Percentiles rank a stretch among this genome's conserved stretches.
phyloP scores from a whole-genome alignment of 1,284 basidiomycete genomes.

The Vanrija pseudolonga region DNA sequence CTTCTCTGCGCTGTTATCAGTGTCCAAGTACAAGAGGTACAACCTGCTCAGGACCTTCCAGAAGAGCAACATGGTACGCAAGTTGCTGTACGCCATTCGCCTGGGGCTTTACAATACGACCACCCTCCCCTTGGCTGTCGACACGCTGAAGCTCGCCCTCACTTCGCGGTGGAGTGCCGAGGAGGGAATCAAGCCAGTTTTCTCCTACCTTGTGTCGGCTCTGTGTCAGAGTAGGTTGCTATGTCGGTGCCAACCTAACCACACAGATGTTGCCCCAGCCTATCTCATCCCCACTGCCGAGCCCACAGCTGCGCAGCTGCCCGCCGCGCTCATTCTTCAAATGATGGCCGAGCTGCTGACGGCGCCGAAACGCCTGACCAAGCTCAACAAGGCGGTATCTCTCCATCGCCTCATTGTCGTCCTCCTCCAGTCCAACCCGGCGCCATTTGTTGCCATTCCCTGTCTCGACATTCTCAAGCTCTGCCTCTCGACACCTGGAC shows the following conservation, averaged over 20 bases:
- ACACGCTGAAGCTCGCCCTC: conserved; percentile 31
- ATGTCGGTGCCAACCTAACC: neutral
- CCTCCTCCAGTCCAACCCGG: conserved; percentile 46
- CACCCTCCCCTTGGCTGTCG: conserved; percentile 56
- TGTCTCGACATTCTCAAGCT: conserved; percentile 39
- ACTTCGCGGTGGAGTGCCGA: conserved; percentile 43
- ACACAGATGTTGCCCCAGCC: neutral
- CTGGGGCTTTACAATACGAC: conserved; percentile 66
- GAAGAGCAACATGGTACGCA: conserved; percentile 68
- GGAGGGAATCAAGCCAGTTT: conserved; percentile 69
- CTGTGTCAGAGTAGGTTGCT: conserved; percentile 62
- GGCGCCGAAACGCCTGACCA: conserved; percentile 31
- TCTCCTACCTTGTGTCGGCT: conserved; percentile 79
- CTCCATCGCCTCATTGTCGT: conserved; percentile 48
- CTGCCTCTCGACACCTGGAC: conserved; percentile 32
- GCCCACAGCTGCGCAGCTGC: conserved; percentile 32
- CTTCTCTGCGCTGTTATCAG: conserved; percentile 67
- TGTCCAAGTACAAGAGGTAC: conserved; percentile 68
- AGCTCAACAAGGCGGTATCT: conserved; percentile 44
- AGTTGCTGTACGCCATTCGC: conserved; percentile 74
- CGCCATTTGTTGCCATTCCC: conserved; percentile 38
- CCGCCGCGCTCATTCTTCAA: conserved; percentile 34
- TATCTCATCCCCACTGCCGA: conserved; percentile 16
- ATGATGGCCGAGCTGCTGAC: conserved; percentile 36
- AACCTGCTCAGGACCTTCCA: conserved; percentile 63